These are phyloP conservation scores for Sporisorium iseilematis-ciliati DNA, from an alignment of 1,284 basidiomycete species.

Conservation along the genomic window DNA sequence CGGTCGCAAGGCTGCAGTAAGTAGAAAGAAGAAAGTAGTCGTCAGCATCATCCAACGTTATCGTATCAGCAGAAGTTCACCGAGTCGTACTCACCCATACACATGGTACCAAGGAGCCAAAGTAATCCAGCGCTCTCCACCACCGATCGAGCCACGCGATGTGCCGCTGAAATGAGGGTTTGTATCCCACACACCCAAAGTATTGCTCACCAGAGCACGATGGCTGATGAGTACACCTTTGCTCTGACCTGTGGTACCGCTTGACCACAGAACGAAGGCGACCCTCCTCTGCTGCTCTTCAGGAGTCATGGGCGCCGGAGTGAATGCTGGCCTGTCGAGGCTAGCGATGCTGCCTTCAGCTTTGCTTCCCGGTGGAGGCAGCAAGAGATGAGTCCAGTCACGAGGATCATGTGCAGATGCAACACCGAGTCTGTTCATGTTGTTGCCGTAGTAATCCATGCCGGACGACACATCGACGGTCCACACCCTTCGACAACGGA, in stretches of 20 bases:
- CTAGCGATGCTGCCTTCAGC: constrained; percentile 43
- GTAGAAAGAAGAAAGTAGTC: not conserved
- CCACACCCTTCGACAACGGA: constrained; percentile 41
- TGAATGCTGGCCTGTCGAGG: constrained; percentile 33
- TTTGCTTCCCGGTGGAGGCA: constrained; percentile 49
- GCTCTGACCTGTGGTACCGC: constrained; percentile 70
- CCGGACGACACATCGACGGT: constrained; percentile 48
- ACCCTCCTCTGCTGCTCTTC: constrained; percentile 51
- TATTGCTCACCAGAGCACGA: constrained; percentile 62
- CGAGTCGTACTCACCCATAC: constrained; percentile 41
- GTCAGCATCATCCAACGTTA: not conserved
- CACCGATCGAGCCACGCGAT: constrained; percentile 31
- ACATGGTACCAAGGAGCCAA: constrained; percentile 70
- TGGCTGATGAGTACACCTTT: constrained; percentile 70
- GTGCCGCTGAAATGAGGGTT: constrained; percentile 45
- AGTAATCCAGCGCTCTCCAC: constrained; percentile 66
- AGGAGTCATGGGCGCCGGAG: constrained; percentile 31
- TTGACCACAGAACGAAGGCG: constrained; percentile 68
- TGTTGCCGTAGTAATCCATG: constrained; percentile 57
- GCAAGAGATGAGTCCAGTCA: constrained; percentile 55
- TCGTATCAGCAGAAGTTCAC: not conserved
- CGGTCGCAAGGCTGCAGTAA: constrained; percentile 56
- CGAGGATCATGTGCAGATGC: constrained; percentile 50
- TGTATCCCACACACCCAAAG: constrained; percentile 61
- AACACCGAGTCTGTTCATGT: constrained; percentile 34